A percentile compares a stretch with the other conserved stretches of the same genome.
phyloP scores from a whole-genome alignment of 768 basidiomycete genomes.

The Pleurotus citrinopileatus region DNA sequence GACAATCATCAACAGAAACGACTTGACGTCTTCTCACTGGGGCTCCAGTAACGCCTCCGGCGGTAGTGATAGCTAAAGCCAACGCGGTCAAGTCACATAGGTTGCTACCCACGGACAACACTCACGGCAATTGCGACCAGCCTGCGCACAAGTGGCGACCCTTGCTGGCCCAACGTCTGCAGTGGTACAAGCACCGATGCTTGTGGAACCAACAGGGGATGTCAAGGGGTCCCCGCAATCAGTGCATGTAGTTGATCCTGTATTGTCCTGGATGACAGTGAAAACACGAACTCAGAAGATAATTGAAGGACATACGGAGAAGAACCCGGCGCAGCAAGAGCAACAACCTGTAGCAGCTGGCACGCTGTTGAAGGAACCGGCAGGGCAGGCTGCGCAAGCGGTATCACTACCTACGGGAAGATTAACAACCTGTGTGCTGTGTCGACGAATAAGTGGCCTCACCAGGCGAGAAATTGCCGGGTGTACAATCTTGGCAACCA shows the following conservation, averaged over 20 bases:
- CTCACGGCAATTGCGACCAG: background rate
- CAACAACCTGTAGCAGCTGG: background rate
- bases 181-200: no score
- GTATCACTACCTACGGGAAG: background rate
- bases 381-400: background rate
- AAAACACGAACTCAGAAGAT: background rate
- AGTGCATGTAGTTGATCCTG: background rate
- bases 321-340: background rate
- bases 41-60: background rate
- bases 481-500: background rate
- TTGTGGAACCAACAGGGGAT: no score
- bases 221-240: no score
- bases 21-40: background rate
- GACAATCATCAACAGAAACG: background rate
- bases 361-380: background rate
- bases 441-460: background rate
- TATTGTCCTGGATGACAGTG: background rate
- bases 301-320: background rate
- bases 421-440: background rate
- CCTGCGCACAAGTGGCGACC: background rate
- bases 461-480: background rate
- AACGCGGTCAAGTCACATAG: background rate
- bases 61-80: background rate
- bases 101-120: background rate
- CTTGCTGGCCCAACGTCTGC: no score